Percentiles rank a stretch among this genome's conserved stretches.
These are phyloP conservation scores for Coemansia sp. DNA, from an alignment of 192 early-diverging fungal species.

Conservation along the genomic window DNA sequence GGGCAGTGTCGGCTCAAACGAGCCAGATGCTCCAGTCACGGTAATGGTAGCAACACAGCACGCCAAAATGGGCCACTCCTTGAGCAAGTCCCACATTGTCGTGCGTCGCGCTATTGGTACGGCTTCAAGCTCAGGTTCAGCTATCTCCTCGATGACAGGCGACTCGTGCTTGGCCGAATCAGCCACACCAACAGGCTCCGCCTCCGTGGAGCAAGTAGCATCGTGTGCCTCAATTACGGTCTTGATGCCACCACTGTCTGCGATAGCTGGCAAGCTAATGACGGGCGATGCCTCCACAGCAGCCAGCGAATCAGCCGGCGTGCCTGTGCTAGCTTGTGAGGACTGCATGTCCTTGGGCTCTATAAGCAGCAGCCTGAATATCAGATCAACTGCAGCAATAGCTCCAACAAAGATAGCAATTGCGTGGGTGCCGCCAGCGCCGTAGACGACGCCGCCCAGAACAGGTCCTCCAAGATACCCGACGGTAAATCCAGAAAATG, in stretches of 20 bases:
- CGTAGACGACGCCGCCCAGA: slow-evolving; percentile 67
- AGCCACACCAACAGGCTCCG: too few species aligned
- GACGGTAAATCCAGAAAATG: slow-evolving; percentile 67
- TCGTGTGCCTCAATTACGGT: neutral
- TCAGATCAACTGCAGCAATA: slow-evolving; percentile 63
- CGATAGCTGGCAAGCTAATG: neutral
- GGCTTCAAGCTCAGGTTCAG: neutral
- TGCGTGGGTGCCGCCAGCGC: slow-evolving; percentile 65
- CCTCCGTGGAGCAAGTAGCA: neutral
- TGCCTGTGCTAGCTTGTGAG: slow-evolving; percentile 5
- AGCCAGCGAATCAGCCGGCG: too few species aligned
- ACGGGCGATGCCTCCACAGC: neutral
- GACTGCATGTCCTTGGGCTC: slow-evolving; percentile 56
- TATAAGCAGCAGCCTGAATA: slow-evolving; percentile 62
- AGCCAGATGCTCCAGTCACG: slow-evolving; percentile 32
- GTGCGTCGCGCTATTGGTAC: slow-evolving; percentile 14
- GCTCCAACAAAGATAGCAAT: slow-evolving; percentile 73
- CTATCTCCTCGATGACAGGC: neutral
- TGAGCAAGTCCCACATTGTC: slow-evolving; percentile 53
- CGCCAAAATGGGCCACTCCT: slow-evolving; percentile 48
- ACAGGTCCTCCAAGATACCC: slow-evolving; percentile 73
- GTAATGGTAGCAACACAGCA: slow-evolving; percentile 50
- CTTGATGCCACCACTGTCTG: neutral
- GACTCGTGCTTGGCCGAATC: too few species aligned
- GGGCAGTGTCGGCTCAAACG: slow-evolving; percentile 54